These are phyloP conservation scores for Suhomyces canberraensis DNA, from an alignment of 805 yeast species.

Conservation along the genomic window DNA sequence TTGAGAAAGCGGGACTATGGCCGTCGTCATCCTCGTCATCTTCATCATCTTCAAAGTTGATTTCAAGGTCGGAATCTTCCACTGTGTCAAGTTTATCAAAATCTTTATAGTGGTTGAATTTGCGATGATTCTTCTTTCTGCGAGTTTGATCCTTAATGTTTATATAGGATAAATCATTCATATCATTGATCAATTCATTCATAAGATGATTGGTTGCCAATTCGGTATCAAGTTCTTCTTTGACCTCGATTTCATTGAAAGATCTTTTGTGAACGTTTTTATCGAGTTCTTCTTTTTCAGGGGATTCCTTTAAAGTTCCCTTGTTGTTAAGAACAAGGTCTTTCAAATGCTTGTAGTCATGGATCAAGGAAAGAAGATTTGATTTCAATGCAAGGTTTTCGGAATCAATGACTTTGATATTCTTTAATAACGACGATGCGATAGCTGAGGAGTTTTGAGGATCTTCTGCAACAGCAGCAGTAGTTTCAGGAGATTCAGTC, in stretches of 20 bases:
- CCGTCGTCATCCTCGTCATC: slow-evolving; percentile 12
- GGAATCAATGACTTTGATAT: slow-evolving; percentile 20
- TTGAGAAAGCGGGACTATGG: slow-evolving; percentile 4
- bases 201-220: slow-evolving; percentile 14
- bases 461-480: not conserved
- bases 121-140: slow-evolving; percentile 8
- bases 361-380: slow-evolving; percentile 33
- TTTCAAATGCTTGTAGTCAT: slow-evolving; percentile 38
- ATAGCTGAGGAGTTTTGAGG: slow-evolving; percentile 1
- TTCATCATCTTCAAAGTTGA: slow-evolving; percentile 28
- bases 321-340: slow-evolving; percentile 23
- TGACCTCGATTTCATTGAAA: slow-evolving; percentile 17
- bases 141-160: slow-evolving; percentile 5
- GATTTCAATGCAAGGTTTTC: slow-evolving; percentile 37
- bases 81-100: slow-evolving; percentile 15
- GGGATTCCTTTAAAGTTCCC: not conserved
- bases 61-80: slow-evolving; percentile 15
- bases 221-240: slow-evolving; percentile 14
- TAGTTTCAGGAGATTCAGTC: not conserved
- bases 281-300: slow-evolving; percentile 4
- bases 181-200: slow-evolving; percentile 25
- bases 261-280: slow-evolving; percentile 15
- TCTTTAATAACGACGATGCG: slow-evolving; percentile 5
- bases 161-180: slow-evolving; percentile 25
- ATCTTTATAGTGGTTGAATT: slow-evolving; percentile 13